Conservation (phyloP, 305 asterid species). For the Fraxinus platypoda region DNA sequence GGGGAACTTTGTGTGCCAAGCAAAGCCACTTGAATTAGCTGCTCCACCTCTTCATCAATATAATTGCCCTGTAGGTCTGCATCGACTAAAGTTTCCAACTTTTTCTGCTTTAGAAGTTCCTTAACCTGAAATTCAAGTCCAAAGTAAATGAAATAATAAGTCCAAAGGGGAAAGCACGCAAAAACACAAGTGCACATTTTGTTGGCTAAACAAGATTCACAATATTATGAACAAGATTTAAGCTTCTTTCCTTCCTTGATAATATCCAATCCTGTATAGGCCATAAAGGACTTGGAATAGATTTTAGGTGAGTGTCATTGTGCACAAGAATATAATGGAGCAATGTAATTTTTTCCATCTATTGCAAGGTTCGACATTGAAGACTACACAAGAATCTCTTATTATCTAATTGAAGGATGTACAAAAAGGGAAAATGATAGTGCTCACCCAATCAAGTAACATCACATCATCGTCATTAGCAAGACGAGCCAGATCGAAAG, state of each 20-base stretch:
- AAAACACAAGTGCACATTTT: not conserved
- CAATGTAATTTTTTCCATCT: not conserved
- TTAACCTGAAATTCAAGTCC: conserved; percentile 52
- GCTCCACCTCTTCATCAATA: conserved; percentile 69
- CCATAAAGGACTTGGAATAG: not conserved
- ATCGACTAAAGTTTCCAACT: conserved; percentile 69
- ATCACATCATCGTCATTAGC: conserved; percentile 75
- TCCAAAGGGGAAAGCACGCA: not conserved
- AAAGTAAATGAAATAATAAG: not conserved
- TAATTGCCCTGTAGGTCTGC: conserved; percentile 76
- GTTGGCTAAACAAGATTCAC: not conserved
- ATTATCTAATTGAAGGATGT: not conserved
- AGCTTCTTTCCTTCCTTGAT: not conserved
- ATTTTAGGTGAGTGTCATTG: not conserved
- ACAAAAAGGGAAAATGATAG: not conserved
- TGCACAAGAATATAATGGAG: not conserved
- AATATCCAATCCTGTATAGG: not conserved
- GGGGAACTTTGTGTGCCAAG: conserved; percentile 77
- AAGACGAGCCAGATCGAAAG: conserved; percentile 74
- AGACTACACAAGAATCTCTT: conserved; percentile 4
- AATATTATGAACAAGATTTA: not conserved
- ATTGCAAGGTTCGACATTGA: not conserved
- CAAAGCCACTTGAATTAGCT: conserved; percentile 78
- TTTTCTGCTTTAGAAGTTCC: conserved; percentile 77
- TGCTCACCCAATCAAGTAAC: conserved; percentile 73